Percentiles rank a stretch among this genome's conserved stretches.
Conservation (phyloP, 129 eudicot species). For the Flaveria bidentis region DNA sequence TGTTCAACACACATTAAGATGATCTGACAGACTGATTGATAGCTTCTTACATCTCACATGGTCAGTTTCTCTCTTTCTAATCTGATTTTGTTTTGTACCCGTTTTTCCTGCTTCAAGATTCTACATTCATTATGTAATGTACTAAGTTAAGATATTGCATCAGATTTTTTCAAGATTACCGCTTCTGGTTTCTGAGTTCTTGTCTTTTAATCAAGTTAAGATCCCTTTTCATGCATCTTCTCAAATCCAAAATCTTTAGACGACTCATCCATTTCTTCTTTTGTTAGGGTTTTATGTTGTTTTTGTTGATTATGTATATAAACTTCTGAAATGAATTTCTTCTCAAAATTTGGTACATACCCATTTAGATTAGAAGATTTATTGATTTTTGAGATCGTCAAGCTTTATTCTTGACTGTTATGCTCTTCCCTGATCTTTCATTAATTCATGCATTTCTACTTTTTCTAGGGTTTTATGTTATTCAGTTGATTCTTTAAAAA, state of each 20-base stretch:
- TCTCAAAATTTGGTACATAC: background rate
- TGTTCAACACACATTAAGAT: background rate
- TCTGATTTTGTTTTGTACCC: conserved; percentile 15
- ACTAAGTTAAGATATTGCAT: conserved; percentile 22
- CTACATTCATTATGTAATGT: conserved; percentile 19
- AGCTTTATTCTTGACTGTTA: conserved; percentile 10
- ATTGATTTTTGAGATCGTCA: background rate
- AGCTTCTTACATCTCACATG: conserved; percentile 34
- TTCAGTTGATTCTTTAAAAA: background rate
- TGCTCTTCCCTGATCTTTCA: background rate
- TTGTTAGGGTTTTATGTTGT: conserved; percentile 1
- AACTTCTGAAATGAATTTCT: background rate
- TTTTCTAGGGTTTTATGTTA: conserved; percentile 4
- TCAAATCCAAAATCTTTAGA: conserved; percentile 9
- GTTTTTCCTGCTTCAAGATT: conserved; percentile 19
- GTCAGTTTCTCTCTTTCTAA: conserved; percentile 31
- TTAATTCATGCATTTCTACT: background rate
- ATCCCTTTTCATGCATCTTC: conserved; percentile 26
- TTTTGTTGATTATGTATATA: background rate
- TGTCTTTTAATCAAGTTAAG: conserved; percentile 21
- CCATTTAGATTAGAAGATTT: background rate
- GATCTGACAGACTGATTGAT: conserved; percentile 6
- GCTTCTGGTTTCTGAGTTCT: conserved; percentile 16
- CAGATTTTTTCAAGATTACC: background rate
- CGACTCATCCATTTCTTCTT: conserved; percentile 1